Conservation (phyloP, 2,329 filamentous ascomycete species). For the Acrocalymma vagum region DNA sequence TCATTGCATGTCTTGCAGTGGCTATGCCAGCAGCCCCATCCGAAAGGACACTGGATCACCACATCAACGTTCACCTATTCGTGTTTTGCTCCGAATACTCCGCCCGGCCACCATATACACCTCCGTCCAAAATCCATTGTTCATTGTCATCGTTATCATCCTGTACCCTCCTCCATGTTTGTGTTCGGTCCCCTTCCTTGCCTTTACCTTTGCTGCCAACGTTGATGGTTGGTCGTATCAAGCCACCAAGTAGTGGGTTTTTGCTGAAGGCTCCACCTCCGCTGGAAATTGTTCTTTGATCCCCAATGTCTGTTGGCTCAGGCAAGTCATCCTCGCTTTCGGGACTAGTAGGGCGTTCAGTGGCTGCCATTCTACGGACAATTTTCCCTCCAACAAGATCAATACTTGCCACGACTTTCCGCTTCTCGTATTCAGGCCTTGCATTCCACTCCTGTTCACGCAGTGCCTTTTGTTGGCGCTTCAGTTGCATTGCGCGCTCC, state of each 20-base stretch:
- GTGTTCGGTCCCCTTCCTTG: conserved; percentile 46
- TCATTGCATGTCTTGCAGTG: too few relatives aligned
- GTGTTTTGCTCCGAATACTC: conserved; percentile 20
- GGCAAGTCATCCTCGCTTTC: conserved; percentile 59
- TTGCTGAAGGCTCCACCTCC: conserved; percentile 69
- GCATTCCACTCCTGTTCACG: conserved; percentile 88
- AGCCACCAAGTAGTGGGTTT: conserved; percentile 71
- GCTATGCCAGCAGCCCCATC: too few relatives aligned
- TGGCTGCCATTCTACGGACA: conserved; percentile 71
- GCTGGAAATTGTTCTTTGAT: conserved; percentile 27
- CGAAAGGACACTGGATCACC: too few relatives aligned
- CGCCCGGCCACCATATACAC: conserved; percentile 53
- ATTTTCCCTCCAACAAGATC: conserved; percentile 82
- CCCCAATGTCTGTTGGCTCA: conserved; percentile 40
- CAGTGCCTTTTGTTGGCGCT: conserved; percentile 83
- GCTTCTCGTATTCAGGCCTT: conserved; percentile 87
- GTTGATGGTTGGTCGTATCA: conserved; percentile 70
- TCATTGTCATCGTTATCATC: conserved; percentile 64
- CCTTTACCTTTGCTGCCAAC: conserved; percentile 62
- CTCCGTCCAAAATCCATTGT: conserved; percentile 62
- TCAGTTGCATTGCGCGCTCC: conserved; percentile 82
- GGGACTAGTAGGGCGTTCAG: conserved; percentile 63
- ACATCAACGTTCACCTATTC: conserved; percentile 15
- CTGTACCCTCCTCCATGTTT: conserved; percentile 60
- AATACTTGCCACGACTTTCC: conserved; percentile 83